Evolutionary conservation across 805 yeast species (phyloP), one percentile per base, ranked within the genome.

Genomic region (Barnettozyma wickerhamii): DNA sequence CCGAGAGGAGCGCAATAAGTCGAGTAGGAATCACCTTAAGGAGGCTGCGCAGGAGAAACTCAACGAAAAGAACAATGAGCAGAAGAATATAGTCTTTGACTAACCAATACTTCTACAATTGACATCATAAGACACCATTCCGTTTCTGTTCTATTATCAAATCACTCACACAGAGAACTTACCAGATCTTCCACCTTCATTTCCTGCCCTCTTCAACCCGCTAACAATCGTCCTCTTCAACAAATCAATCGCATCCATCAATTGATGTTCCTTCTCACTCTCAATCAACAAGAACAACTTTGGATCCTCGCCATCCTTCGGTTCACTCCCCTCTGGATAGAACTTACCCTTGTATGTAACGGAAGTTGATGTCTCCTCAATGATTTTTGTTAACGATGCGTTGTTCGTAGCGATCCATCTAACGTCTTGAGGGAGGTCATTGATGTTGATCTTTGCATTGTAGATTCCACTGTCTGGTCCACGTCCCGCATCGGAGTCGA

Each of bases 311-410:
- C 69, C 74, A 14, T 69, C 66, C 4, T 69, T 66, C 3, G 84
- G 81, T 12, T 58, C 64, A 34, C 74, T 64, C 0, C 85, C 83
- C 14, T 75, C 68, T 0, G 88, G 81, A 42, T 84, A 82, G 55
- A 66, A 89, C 46, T 74, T 77, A n/a, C 99, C 99, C 55, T 80
- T 85, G 40, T 79, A 77, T 1, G 96, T 89, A 33, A 90, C 77
- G 6, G 95, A 79, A 4, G 88, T 77, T 1, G 81, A 74, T 0
- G 93, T 81, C 35, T 77, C 66, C 37, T 88, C 95, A 33, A 77
- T 78, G 34, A 89, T 72, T 51, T 75, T 75, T 2, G 75, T 59
- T 30, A 83, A 64, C 33, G 77, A 80, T 2, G 81, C 81, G 26
- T 82, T 73, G 51, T 79, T 81, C 4, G 89, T 77, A 3, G 84